Evolutionary conservation across 345 rosid species (phyloP).

Genomic region (Turritis glabra): DNA sequence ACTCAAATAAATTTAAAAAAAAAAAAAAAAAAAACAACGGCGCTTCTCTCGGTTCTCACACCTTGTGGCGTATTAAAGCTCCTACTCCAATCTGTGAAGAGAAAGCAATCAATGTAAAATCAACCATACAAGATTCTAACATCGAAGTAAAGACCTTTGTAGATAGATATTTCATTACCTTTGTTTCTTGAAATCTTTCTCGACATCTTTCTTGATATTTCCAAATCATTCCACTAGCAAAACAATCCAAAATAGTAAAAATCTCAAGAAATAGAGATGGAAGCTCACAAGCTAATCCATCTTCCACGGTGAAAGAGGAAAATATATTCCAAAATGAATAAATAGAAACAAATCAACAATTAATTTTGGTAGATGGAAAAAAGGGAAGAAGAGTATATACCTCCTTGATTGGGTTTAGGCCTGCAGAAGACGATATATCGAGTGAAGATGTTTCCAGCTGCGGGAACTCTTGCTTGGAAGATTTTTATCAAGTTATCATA

Average conservation of each 20-base stretch:
- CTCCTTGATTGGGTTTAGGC: neutral
- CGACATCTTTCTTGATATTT: neutral
- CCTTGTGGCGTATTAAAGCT: no score
- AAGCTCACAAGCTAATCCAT: neutral
- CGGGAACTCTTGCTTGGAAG: neutral
- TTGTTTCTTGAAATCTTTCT: neutral
- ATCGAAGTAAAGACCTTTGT: neutral
- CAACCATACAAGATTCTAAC: neutral
- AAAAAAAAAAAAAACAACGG: no score
- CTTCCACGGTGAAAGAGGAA: neutral
- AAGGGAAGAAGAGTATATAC: neutral
- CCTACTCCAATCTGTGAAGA: no score
- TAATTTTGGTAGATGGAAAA: no score
- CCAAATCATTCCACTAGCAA: constrained; percentile 1
- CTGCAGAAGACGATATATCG: neutral
- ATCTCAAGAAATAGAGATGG: neutral
- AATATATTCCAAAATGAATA: no score
- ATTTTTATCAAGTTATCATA: no score
- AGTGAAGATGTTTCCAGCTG: neutral
- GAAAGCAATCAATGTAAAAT: no score
- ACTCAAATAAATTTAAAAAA: no score
- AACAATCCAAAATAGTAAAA: neutral
- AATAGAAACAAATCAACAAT: no score
- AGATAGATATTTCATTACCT: neutral
- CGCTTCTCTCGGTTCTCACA: no score